Percentiles rank a stretch among this genome's conserved stretches.
These are phyloP conservation scores for Kwoniella dendrophila DNA, from an alignment of 768 basidiomycete genomes.

Conservation along the genomic window DNA sequence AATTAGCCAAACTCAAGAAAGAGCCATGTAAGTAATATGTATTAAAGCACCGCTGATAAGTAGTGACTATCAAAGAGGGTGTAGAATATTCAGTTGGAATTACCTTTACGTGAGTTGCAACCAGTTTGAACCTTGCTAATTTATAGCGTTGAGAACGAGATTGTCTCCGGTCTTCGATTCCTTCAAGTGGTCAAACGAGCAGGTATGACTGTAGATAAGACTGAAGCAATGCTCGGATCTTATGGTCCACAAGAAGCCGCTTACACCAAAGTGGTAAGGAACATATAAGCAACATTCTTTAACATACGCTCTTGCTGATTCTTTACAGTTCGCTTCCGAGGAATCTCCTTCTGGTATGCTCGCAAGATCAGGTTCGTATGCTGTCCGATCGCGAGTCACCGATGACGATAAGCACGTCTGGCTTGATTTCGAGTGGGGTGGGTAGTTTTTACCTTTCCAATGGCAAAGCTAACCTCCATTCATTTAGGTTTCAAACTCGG, in stretches of 20 bases:
- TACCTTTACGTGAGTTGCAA: constrained; percentile 60
- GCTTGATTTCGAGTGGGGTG: constrained; percentile 75
- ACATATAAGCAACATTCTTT: not conserved
- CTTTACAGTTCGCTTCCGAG: constrained; percentile 52
- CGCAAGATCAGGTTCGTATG: constrained; percentile 78
- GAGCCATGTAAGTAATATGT: constrained; percentile 66
- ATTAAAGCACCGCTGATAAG: not conserved
- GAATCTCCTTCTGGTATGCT: constrained; percentile 71
- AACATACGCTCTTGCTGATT: not conserved
- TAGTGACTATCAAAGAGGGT: constrained; percentile 58
- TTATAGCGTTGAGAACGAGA: constrained; percentile 79
- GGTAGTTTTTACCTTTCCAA: constrained; percentile 13
- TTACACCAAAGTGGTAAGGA: constrained; percentile 63
- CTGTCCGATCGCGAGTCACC: constrained; percentile 75
- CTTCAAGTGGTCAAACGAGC: constrained; percentile 83
- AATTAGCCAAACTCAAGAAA: constrained; percentile 68
- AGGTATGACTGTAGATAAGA: constrained; percentile 79
- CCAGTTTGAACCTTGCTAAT: not conserved
- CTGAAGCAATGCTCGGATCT: constrained; percentile 77
- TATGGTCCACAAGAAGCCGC: constrained; percentile 77
- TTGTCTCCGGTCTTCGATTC: constrained; percentile 67
- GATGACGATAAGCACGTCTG: constrained; percentile 85
- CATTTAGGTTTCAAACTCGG: constrained; percentile 72
- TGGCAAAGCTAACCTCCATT: not conserved
- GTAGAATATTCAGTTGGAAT: constrained; percentile 71